Base-by-base conservation (phyloP, 116 monocot genomes). In the Thalassia testudinum region DNA sequence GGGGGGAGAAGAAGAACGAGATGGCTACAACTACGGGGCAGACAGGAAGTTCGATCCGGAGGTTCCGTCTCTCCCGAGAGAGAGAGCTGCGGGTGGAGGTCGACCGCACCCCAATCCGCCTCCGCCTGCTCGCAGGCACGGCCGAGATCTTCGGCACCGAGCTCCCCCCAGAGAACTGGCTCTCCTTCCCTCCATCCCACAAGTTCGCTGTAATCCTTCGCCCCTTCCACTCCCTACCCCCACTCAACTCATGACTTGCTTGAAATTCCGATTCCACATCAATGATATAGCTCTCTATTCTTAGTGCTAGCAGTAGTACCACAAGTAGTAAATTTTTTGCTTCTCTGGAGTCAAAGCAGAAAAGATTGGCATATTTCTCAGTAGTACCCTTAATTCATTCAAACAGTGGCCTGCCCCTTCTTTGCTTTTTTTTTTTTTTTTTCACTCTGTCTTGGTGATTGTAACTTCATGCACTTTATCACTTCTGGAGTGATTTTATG, bases 121-220 rank as follows among this genome's bases (percentile, higher is more conserved):
- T 71, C 65, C 81, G 95, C 43, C 81, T 95, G 28, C 53, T 88
- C 51, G 61, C 79, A 27, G 95, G 88, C 65, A 88, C 78, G 12
- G 95, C 85, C 12, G 95, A 95, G 75, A 77, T 95, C 61, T 95
- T 85, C 52, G 95, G 88, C 48, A 85, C 88, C 60, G 95, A 95
- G 69, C 71, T 87, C 1, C 95, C 95, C 0, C 85, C 85, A 0
- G 74, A 81, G 62, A 88, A 74, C 55, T 95, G 88, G 95, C 38
- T 95, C 29, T 52, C 88, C 54, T 72, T 88, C 45, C 95, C 95
- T 20, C 79, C 85, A 14, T 66, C 75, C 7, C 73, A 66, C 53
- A 95, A 95, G 58, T 78, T 95, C 61, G 84, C 88, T 7, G 88
- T 88, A 58, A 61, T 40, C 40, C 7, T 40, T 14, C 40, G 14